phyloP scores from a whole-genome alignment of 192 early-diverging fungal species.

The Podila verticillata region DNA sequence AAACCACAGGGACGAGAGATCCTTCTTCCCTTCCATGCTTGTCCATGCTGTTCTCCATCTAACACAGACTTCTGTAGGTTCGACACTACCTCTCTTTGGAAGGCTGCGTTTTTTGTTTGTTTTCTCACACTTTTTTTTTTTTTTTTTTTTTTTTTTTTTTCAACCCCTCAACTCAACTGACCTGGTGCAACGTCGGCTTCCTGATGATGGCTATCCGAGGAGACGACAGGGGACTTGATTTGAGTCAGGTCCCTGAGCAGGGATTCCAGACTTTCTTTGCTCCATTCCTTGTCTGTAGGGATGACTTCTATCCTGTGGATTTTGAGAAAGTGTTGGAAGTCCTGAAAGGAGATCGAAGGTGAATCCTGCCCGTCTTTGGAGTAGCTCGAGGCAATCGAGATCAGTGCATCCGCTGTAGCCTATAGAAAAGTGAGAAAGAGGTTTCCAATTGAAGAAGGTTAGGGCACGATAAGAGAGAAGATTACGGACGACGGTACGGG shows the following conservation, averaged over 20 bases:
- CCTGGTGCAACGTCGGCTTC: slow-evolving; percentile 10
- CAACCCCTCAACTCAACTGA: neutral
- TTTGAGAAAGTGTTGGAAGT: slow-evolving; percentile 48
- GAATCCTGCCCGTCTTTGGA: slow-evolving; percentile 33
- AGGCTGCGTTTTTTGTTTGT: neutral
- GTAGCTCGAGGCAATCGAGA: slow-evolving; percentile 39
- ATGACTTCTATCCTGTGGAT: slow-evolving; percentile 52
- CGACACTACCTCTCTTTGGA: neutral
- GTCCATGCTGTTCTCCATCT: too few relatives aligned
- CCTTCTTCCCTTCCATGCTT: too few relatives aligned
- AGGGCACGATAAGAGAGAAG: too few relatives aligned
- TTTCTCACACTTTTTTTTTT: neutral
- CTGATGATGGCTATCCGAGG: slow-evolving; percentile 37
- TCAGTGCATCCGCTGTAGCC: slow-evolving; percentile 41
- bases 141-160: neutral
- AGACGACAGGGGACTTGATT: slow-evolving; percentile 12
- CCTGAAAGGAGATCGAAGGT: slow-evolving; percentile 48
- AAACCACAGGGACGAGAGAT: slow-evolving; percentile 1
- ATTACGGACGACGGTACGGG: too few relatives aligned
- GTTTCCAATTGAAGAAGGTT: neutral
- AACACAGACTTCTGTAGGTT: neutral
- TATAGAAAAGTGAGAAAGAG: neutral
- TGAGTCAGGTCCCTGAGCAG: slow-evolving; percentile 38
- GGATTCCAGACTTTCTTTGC: slow-evolving; percentile 32
- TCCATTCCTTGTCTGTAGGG: slow-evolving; percentile 40